phyloP scores from a whole-genome alignment of 306 rosid genomes.

The Cicer cuneatum region DNA sequence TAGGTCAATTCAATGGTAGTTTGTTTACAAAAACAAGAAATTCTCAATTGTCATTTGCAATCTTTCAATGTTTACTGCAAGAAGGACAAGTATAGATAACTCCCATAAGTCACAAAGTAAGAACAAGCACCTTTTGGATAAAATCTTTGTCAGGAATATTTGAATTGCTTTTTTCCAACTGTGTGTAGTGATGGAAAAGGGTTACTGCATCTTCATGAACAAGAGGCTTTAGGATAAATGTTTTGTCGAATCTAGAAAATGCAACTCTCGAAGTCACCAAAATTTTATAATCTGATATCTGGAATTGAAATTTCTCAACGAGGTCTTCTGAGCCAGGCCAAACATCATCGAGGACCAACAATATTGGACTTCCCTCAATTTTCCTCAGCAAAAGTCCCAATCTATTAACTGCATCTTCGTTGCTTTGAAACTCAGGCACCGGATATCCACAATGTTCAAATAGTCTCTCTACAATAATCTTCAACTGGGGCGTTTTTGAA shows the following conservation, averaged over 20 bases:
- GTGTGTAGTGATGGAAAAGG: slow-evolving; percentile 60
- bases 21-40: not conserved
- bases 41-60: not conserved
- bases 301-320: slow-evolving; percentile 48
- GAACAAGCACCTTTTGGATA: slow-evolving; percentile 51
- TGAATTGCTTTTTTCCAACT: slow-evolving; percentile 18
- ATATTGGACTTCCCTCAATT: slow-evolving; percentile 38
- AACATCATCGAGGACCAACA: slow-evolving; percentile 71
- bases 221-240: slow-evolving; percentile 47
- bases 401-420: slow-evolving; percentile 35
- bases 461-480: slow-evolving; percentile 49
- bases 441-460: slow-evolving; percentile 37
- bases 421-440: slow-evolving; percentile 41
- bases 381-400: slow-evolving; percentile 41
- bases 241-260: slow-evolving; percentile 45
- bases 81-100: not conserved
- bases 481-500: slow-evolving; percentile 52
- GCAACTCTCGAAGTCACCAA: slow-evolving; percentile 67
- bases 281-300: slow-evolving; percentile 56
- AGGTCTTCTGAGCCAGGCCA: slow-evolving; percentile 66
- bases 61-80: slow-evolving; percentile 1
- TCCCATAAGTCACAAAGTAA: not conserved
- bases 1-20: not conserved
- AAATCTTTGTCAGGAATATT: slow-evolving; percentile 40
- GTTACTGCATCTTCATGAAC: slow-evolving; percentile 50